phyloP scores from a whole-genome alignment of 164 flowering plant species.

The Magnolia kwangsiensis region DNA sequence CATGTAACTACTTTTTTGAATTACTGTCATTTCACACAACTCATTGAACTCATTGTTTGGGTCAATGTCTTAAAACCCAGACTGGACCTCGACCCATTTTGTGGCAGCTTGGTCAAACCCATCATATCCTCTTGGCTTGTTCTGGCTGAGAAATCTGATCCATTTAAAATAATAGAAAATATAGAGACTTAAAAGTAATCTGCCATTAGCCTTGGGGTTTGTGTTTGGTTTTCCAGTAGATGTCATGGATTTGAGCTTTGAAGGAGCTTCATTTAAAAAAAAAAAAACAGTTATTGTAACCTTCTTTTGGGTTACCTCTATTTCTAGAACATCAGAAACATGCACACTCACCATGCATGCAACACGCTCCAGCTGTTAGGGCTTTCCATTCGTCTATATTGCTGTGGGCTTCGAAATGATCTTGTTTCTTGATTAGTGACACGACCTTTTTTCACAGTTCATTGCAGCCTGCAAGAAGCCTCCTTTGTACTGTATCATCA shows the following conservation, averaged over 20 bases:
- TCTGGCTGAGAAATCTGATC: neutral
- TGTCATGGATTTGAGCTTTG: neutral
- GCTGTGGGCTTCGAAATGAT: neutral
- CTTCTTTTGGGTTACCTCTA: neutral
- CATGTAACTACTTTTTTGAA: too few relatives aligned
- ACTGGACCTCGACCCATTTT: neutral
- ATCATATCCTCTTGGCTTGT: neutral
- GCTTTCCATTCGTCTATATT: neutral
- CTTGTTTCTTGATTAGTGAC: neutral
- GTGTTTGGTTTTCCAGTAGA: neutral
- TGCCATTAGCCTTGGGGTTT: neutral
- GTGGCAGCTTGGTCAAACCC: neutral
- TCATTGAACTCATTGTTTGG: neutral
- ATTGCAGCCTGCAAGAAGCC: constrained; percentile 94
- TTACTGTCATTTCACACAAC: too few relatives aligned
- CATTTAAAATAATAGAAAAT: neutral
- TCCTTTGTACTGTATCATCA: constrained; percentile 87
- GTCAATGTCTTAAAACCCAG: neutral
- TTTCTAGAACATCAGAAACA: neutral
- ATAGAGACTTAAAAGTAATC: neutral
- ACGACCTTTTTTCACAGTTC: constrained; percentile 44
- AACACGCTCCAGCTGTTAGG: neutral
- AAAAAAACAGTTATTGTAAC: too few relatives aligned
- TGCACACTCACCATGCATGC: neutral
- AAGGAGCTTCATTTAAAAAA: too few relatives aligned